Evolutionary conservation across 768 basidiomycete genomes (phyloP).

Genomic region (Chiua virens): DNA sequence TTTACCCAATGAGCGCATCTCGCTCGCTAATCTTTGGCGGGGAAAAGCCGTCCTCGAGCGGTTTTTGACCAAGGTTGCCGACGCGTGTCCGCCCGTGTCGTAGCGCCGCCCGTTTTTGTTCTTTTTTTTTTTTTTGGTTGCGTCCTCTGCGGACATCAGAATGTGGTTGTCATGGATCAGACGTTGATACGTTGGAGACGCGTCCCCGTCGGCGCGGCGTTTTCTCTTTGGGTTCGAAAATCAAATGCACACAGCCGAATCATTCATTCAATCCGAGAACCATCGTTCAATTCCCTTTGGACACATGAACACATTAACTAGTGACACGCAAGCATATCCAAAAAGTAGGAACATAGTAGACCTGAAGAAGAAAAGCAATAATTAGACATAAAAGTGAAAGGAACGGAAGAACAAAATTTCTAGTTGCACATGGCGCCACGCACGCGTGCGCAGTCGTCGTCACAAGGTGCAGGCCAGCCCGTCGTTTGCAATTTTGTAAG

Average conservation of each 20-base stretch:
- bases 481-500: conserved; percentile 9
- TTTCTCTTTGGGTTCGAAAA: no score
- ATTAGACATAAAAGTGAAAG: not conserved
- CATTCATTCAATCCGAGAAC: no score
- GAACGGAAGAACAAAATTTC: conserved; percentile 5
- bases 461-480: conserved; percentile 25
- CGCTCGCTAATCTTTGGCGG: conserved; percentile 74
- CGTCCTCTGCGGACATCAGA: no score
- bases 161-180: no score
- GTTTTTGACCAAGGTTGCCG: conserved; percentile 59
- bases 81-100: conserved; percentile 1
- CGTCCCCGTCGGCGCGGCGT: no score
- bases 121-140: no score
- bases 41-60: conserved; percentile 78
- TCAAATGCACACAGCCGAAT: no score
- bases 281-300: no score
- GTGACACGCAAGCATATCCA: no score
- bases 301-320: no score
- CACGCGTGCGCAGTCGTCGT: not conserved
- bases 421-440: conserved; percentile 9
- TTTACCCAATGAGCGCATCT: conserved; percentile 90
- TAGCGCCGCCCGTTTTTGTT: not conserved
- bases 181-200: no score
- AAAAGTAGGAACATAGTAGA: no score
- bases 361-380: not conserved